Percentiles rank a stretch among this genome's conserved stretches.
Evolutionary conservation across 2,329 filamentous ascomycete species (phyloP).

Genomic region (Beauveria sp.): DNA sequence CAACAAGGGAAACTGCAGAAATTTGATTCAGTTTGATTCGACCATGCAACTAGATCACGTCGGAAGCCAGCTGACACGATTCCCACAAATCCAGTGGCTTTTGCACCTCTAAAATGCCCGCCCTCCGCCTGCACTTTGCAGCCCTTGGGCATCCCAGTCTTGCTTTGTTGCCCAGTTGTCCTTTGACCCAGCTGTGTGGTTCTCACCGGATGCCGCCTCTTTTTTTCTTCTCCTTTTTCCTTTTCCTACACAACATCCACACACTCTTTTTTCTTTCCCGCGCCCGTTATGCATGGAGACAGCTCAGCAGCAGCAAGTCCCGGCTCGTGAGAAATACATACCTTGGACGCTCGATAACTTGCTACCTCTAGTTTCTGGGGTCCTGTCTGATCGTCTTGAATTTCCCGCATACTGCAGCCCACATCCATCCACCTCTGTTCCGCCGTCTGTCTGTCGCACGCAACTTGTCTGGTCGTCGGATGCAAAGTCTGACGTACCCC

Average conservation of each 20-base stretch:
- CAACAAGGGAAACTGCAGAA: not conserved
- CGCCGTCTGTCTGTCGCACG: too few species aligned
- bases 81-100: not conserved
- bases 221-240: not conserved
- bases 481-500: too few species aligned
- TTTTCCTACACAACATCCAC: not conserved
- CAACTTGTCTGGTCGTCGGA: too few species aligned
- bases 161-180: not conserved
- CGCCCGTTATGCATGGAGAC: not conserved
- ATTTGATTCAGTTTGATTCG: conserved; percentile 9
- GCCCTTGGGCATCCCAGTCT: not conserved
- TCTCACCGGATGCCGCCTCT: conserved; percentile 5
- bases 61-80: not conserved
- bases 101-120: conserved; percentile 3
- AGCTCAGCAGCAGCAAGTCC: not conserved
- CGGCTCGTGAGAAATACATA: not conserved
- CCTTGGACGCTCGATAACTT: too few species aligned
- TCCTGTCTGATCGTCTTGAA: too few species aligned
- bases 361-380: too few species aligned
- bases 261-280: not conserved
- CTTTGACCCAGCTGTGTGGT: not conserved
- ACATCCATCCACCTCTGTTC: too few species aligned
- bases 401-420: too few species aligned
- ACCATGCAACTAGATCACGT: not conserved
- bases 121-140: not conserved